Evolutionary conservation across 805 yeast genomes (phyloP).

Genomic region (Starmerella scarabaei): DNA sequence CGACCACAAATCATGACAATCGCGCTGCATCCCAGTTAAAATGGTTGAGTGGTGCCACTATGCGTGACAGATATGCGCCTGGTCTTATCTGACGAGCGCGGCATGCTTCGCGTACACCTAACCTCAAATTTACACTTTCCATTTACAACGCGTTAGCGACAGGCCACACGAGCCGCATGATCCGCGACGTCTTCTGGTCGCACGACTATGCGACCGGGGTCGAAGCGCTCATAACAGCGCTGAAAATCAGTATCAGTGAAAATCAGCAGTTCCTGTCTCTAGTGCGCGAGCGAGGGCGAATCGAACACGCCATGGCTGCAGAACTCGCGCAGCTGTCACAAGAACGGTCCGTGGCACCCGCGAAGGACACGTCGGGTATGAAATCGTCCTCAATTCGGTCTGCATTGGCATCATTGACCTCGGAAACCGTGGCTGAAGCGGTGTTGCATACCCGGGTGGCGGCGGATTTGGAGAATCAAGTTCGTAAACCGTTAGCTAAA

Average conservation of each 20-base stretch:
- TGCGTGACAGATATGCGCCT: no score
- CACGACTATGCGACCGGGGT: conserved; percentile 28
- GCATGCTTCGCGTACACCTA: no score
- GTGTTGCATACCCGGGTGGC: conserved; percentile 45
- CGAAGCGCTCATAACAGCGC: conserved; percentile 26
- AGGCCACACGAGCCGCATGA: no score
- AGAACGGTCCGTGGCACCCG: conserved; percentile 12
- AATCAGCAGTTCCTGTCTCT: conserved; percentile 50
- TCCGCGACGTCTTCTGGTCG: conserved; percentile 26
- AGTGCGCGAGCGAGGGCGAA: conserved; percentile 50
- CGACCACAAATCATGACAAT: no score
- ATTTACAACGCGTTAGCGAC: no score
- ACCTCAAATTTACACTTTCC: no score
- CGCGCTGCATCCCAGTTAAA: no score
- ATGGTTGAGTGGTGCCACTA: no score
- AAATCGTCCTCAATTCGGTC: conserved; percentile 18
- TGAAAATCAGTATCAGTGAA: conserved; percentile 46
- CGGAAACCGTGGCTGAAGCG: conserved; percentile 44
- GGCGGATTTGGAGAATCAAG: conserved; percentile 40
- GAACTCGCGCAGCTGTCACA: conserved; percentile 35
- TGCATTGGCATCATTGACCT: conserved; percentile 35
- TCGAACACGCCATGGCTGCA: conserved; percentile 52
- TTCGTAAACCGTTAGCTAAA: conserved; percentile 50
- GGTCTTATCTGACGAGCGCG: no score
- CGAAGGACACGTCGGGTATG: neutral